Base-by-base conservation (phyloP, 2,329 filamentous ascomycete genomes). In the Neofusicoccum sp. region DNA sequence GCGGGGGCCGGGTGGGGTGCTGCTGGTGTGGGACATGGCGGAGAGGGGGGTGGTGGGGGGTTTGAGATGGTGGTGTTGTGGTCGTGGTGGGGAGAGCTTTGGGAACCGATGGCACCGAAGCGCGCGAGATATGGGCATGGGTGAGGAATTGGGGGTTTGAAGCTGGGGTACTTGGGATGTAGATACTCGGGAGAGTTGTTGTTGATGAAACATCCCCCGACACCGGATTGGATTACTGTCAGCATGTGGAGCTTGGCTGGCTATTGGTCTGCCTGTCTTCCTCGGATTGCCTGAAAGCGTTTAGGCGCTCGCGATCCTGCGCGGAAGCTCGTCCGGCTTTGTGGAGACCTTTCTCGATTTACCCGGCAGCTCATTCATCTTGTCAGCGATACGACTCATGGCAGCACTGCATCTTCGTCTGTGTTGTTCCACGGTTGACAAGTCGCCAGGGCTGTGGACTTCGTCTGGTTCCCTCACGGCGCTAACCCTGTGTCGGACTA, bases 171-270 rank as follows among this genome's bases (percentile, higher is more conserved):
- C 33, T 14, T 53, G 7, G 12, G 14, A n/a, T 20, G 12, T 30
- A 3, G 26, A 31, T 5, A 11, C 5, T 14, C 11, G 20, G 14
- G 34, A 14, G 14, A 5, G 14, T 56, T 20, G 36, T 56, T 43
- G 31, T n/a, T 31, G 24, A 6, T 43, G 49, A 41, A 31, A 16
- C 12, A 12, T 4, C 2, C 48, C 6, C 48, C 48, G 48, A 53
- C 48, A 53, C 48, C 48, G 48, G 48, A 40, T 40, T 33, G 38
- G 34, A 20, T 51, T 40, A 54, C 31, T 54, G 49, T 54, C 36
- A 54, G 36, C 49, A 54, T 8, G 14, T 9, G n/a, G 14, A 9
- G 16, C 36, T 54, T 14, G 11, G 5, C 33, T 26, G 20, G 8
- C 9, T 20, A 51, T 51, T 51, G 33, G 33, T 38, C 20, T n/a